A percentile compares a stretch with the other conserved stretches of the same genome.
Conservation (phyloP, 345 rosid species). For the Sisymbrium irio region DNA sequence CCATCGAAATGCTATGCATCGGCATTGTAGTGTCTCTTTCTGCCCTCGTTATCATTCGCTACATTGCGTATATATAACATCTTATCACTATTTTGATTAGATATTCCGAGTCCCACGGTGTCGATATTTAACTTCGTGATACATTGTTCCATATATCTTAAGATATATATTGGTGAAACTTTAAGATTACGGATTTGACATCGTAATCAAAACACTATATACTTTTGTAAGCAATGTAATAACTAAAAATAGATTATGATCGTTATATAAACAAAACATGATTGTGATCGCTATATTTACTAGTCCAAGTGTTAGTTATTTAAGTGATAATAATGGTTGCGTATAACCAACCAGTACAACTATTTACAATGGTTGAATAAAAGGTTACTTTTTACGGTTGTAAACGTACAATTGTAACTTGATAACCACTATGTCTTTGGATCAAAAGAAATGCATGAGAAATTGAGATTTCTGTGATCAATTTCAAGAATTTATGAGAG, state of each 20-base stretch:
- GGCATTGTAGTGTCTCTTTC: slow-evolving; percentile 20
- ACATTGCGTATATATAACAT: not conserved
- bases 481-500: no score
- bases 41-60: not conserved
- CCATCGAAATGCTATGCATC: slow-evolving; percentile 19
- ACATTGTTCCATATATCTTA: not conserved
- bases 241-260: not conserved
- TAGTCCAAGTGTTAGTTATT: no score
- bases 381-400: no score
- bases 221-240: not conserved
- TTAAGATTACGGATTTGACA: not conserved
- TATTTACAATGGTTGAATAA: no score
- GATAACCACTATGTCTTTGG: no score
- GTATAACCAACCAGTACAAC: no score
- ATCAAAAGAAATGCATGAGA: no score
- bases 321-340: no score
- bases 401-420: no score
- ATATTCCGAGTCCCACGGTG: not conserved
- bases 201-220: not conserved
- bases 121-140: not conserved
- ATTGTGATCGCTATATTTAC: no score
- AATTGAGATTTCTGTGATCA: no score
- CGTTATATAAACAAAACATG: no score
- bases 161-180: not conserved
- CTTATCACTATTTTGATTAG: not conserved